These are phyloP conservation scores for Garcia nutans DNA, from an alignment of 345 rosid genomes.

Conservation along the genomic window DNA sequence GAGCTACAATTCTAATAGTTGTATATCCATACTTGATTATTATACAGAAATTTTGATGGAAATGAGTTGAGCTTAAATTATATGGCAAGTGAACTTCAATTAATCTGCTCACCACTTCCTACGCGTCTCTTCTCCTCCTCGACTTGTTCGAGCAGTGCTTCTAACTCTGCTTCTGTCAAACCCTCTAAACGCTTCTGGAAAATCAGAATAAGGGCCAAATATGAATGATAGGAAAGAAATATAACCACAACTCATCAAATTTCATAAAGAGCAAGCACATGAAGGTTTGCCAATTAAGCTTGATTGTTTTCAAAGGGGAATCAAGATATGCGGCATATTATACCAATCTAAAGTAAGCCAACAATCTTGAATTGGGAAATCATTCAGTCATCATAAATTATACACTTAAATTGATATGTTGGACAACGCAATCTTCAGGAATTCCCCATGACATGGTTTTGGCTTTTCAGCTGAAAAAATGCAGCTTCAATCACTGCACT, in stretches of 20 bases:
- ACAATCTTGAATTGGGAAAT: not conserved
- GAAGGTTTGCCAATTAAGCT: not conserved
- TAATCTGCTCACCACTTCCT: conserved; percentile 46
- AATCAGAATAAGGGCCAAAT: not conserved
- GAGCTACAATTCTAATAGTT: not conserved
- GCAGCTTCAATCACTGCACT: conserved; percentile 1
- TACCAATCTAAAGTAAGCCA: not conserved
- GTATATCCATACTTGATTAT: not conserved
- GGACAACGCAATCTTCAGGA: not conserved
- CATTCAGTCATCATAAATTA: not conserved
- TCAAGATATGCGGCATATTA: not conserved
- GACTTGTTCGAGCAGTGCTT: conserved; percentile 80
- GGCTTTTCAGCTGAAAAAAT: not conserved
- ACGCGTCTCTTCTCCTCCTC: conserved; percentile 82
- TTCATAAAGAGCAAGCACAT: not conserved
- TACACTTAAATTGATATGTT: not conserved
- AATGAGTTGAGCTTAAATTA: not conserved
- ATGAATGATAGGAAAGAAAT: not conserved
- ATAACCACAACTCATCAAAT: not conserved
- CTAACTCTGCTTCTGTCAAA: conserved; percentile 83
- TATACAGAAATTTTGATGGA: not conserved
- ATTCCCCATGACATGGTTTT: not conserved
- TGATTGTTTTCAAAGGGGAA: not conserved
- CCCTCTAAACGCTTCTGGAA: conserved; percentile 86
- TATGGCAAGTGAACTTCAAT: conserved; percentile 25